Evolutionary conservation across 306 rosid genomes (phyloP).

Genomic region (Begonia fuchsioides): DNA sequence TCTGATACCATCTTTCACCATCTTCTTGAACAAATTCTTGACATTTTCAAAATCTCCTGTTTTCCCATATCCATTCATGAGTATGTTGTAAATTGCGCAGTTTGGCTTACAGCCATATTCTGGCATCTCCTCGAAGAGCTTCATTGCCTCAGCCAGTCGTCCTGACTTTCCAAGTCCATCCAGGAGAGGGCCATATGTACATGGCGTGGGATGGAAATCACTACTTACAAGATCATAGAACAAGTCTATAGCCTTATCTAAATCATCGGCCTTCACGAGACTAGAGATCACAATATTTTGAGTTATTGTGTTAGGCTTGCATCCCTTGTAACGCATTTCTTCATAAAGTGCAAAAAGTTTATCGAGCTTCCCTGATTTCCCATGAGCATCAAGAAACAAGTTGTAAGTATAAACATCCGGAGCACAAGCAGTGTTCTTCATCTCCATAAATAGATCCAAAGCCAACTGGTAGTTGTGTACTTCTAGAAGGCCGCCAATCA

Average conservation of each 20-base stretch:
- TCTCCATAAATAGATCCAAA: slow-evolving; percentile 56
- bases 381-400: slow-evolving; percentile 60
- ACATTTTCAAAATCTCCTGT: slow-evolving; percentile 52
- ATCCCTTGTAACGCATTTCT: slow-evolving; percentile 59
- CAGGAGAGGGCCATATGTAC: slow-evolving; percentile 82
- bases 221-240: slow-evolving; percentile 69
- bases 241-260: slow-evolving; percentile 52
- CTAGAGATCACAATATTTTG: slow-evolving; percentile 70
- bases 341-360: slow-evolving; percentile 54
- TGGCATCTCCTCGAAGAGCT: slow-evolving; percentile 65
- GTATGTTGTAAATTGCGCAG: slow-evolving; percentile 70
- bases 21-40: slow-evolving; percentile 46
- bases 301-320: slow-evolving; percentile 65
- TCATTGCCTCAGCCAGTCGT: slow-evolving; percentile 66
- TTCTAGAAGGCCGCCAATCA: slow-evolving; percentile 67
- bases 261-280: slow-evolving; percentile 43
- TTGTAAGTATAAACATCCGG: slow-evolving; percentile 84
- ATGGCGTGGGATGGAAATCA: slow-evolving; percentile 79
- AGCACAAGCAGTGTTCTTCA: slow-evolving; percentile 53
- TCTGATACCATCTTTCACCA: slow-evolving; percentile 73
- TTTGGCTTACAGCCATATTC: slow-evolving; percentile 68
- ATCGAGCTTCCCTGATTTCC: slow-evolving; percentile 55
- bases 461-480: slow-evolving; percentile 30
- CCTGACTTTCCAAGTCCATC: slow-evolving; percentile 74
- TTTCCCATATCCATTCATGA: slow-evolving; percentile 85